phyloP scores from a whole-genome alignment of 164 flowering plant species.

The Tetracentron sinense region DNA sequence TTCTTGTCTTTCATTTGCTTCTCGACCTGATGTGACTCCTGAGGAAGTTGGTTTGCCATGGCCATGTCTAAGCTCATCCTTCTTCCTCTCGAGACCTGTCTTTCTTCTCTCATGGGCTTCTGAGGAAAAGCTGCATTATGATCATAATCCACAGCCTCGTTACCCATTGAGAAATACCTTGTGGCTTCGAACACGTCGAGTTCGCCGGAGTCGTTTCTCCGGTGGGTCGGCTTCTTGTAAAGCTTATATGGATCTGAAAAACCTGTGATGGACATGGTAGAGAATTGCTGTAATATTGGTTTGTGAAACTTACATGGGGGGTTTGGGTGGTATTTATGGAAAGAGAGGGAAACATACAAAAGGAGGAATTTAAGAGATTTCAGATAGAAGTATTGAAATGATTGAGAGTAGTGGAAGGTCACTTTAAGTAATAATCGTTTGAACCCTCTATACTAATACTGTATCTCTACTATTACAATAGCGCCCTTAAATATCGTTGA shows the following conservation, averaged over 20 bases:
- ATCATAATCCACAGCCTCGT: slow-evolving; percentile 20
- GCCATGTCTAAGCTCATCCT: slow-evolving; percentile 68
- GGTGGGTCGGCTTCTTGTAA: slow-evolving; percentile 42
- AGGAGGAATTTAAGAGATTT: neutral
- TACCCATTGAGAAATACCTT: slow-evolving; percentile 60
- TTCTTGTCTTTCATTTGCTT: slow-evolving; percentile 45
- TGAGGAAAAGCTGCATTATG: slow-evolving; percentile 17
- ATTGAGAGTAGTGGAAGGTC: slow-evolving; percentile 39
- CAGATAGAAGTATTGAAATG: slow-evolving; percentile 32
- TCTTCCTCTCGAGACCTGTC: slow-evolving; percentile 34
- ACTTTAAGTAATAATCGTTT: slow-evolving; percentile 22
- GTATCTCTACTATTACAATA: too few species aligned
- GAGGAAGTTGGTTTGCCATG: slow-evolving; percentile 19
- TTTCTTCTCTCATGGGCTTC: slow-evolving; percentile 33
- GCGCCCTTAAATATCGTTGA: too few species aligned
- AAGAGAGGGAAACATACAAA: neutral
- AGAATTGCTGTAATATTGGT: neutral
- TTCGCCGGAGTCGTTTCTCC: slow-evolving; percentile 64
- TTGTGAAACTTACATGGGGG: neutral
- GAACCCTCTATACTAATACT: slow-evolving; percentile 9
- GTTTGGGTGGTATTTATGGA: neutral
- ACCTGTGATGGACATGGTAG: slow-evolving; percentile 41
- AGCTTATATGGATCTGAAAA: slow-evolving; percentile 22
- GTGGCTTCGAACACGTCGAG: slow-evolving; percentile 90
- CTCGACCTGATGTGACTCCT: slow-evolving; percentile 18